phyloP scores from a whole-genome alignment of 2,329 filamentous ascomycete genomes.

The Hypoxylon rubiginosum region DNA sequence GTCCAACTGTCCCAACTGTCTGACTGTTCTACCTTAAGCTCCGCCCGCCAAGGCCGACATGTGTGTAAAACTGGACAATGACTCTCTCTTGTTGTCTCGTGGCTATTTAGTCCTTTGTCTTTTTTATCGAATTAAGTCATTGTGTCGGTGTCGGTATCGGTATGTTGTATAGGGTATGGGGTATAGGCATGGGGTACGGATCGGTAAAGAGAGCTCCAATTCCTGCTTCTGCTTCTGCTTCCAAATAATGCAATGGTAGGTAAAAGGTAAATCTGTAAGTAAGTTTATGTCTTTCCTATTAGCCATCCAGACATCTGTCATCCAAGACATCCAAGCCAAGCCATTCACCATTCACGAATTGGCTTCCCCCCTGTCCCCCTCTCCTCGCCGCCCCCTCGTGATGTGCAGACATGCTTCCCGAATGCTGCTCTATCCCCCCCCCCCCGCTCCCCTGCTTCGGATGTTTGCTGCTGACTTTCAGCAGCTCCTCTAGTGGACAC shows the following conservation, averaged over 20 bases:
- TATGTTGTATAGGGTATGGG: background rate
- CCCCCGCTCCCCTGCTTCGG: constrained; percentile 3
- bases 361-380: background rate
- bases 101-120: background rate
- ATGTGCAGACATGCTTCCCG: constrained; percentile 18
- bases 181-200: background rate
- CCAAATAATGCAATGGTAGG: constrained; percentile 1
- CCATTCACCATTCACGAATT: background rate
- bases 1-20: background rate
- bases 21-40: background rate
- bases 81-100: background rate
- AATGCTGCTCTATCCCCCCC: constrained; percentile 3
- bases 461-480: constrained; percentile 31
- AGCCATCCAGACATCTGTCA: background rate
- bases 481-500: constrained; percentile 18
- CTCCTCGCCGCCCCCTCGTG: constrained; percentile 20
- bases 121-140: background rate
- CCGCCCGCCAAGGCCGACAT: constrained; percentile 3
- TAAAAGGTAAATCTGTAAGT: constrained; percentile 4
- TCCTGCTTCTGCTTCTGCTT: background rate
- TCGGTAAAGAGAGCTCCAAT: background rate
- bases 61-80: background rate
- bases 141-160: constrained; percentile 1
- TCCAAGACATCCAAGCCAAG: background rate
- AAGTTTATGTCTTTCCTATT: background rate